phyloP scores from a whole-genome alignment of 1,284 basidiomycete genomes.

The Melampsora larici-populina region DNA sequence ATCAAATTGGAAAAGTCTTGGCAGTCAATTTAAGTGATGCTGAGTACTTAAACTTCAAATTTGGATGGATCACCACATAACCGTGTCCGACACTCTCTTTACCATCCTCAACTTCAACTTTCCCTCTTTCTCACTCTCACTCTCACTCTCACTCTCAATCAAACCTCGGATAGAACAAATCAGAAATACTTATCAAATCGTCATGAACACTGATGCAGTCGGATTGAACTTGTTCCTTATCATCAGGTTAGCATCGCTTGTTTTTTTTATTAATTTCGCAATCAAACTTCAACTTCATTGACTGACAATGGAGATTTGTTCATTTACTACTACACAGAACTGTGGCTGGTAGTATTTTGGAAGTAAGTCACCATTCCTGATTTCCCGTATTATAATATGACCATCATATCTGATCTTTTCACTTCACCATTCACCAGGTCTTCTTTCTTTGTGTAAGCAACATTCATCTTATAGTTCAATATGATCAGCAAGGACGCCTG shows the following conservation, averaged over 20 bases:
- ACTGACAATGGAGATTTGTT: background rate
- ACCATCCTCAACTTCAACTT: too few relatives aligned
- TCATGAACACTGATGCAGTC: too few relatives aligned
- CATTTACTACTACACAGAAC: background rate
- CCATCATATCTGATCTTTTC: background rate
- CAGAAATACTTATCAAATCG: too few relatives aligned
- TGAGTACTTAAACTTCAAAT: too few relatives aligned
- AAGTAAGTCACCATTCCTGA: constrained; percentile 4
- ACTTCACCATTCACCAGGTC: constrained; percentile 12
- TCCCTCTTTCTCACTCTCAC: too few relatives aligned
- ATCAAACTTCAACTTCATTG: background rate
- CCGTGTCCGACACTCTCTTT: too few relatives aligned
- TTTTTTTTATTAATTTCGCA: too few relatives aligned
- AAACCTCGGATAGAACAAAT: too few relatives aligned
- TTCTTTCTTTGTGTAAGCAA: constrained; percentile 36
- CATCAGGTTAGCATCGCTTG: background rate
- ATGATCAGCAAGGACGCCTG: background rate
- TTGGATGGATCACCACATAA: too few relatives aligned
- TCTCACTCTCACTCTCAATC: too few relatives aligned
- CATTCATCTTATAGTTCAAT: background rate
- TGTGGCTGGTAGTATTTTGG: constrained; percentile 23
- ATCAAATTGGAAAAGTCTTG: too few relatives aligned
- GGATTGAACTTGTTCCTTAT: background rate
- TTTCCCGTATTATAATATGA: background rate
- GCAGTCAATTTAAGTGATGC: too few relatives aligned